These are phyloP conservation scores for Gaertneriomyces sp. DNA, from an alignment of 192 early-diverging fungal species.

Conservation along the genomic window DNA sequence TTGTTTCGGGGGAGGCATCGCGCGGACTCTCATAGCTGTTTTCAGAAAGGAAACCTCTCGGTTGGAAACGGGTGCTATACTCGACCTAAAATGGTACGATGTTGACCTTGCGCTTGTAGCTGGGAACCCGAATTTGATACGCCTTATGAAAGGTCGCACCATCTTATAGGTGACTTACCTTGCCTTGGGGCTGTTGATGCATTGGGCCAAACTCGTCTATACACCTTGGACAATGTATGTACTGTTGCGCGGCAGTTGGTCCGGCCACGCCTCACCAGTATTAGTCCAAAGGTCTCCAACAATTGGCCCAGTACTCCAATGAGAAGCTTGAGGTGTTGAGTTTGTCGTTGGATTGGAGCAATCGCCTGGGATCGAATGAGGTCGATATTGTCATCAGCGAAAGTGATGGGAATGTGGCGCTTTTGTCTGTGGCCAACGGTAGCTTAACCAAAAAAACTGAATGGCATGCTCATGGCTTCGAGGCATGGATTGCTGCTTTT, in stretches of 20 bases:
- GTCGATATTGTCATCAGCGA: conserved; percentile 61
- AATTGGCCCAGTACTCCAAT: conserved; percentile 11
- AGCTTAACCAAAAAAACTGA: conserved; percentile 30
- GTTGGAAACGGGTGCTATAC: conserved; percentile 46
- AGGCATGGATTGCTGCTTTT: conserved; percentile 93
- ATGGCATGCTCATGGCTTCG: conserved; percentile 84
- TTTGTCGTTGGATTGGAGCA: conserved; percentile 89
- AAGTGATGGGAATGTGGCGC: conserved; percentile 68
- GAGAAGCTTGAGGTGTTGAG: conserved; percentile 53
- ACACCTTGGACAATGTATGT: conserved; percentile 16
- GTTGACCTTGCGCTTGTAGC: neutral
- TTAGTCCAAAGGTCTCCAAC: neutral
- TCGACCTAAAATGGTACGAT: conserved; percentile 54
- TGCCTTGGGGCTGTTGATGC: conserved; percentile 32
- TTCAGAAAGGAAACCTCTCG: conserved; percentile 52
- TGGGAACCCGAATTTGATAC: neutral
- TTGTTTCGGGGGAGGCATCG: neutral
- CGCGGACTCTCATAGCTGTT: neutral
- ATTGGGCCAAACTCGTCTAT: conserved; percentile 23
- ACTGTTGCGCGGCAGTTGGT: neutral
- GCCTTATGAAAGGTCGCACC: conserved; percentile 17
- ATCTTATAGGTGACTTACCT: neutral
- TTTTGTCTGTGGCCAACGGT: conserved; percentile 46
- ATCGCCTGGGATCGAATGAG: conserved; percentile 37
- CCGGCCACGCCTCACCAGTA: neutral